Percentiles rank a stretch among this genome's conserved stretches.
Evolutionary conservation across 106 monocot species (phyloP).

Genomic region (Phalaenopsis equestris): DNA sequence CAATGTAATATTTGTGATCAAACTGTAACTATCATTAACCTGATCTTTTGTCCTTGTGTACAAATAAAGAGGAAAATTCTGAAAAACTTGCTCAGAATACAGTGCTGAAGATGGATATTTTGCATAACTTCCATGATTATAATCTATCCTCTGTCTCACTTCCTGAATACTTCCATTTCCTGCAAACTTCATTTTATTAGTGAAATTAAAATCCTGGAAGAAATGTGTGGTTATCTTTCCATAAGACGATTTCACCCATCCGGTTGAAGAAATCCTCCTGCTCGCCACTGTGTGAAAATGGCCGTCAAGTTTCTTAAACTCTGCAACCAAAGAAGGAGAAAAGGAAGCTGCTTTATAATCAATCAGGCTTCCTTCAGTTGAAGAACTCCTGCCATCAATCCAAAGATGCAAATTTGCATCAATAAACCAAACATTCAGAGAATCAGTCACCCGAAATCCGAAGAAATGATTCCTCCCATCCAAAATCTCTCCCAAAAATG

Average conservation of each 20-base stretch:
- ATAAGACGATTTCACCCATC: slow-evolving; percentile 80
- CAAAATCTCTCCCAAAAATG: slow-evolving; percentile 65
- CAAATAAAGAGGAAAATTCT: slow-evolving; percentile 57
- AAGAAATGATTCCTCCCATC: slow-evolving; percentile 71
- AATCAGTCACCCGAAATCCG: slow-evolving; percentile 64
- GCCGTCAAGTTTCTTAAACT: slow-evolving; percentile 63
- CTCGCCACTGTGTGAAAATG: slow-evolving; percentile 36
- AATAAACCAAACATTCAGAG: slow-evolving; percentile 64
- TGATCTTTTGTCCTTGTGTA: slow-evolving; percentile 27
- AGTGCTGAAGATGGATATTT: slow-evolving; percentile 32
- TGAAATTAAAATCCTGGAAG: slow-evolving; percentile 44
- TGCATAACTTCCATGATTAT: slow-evolving; percentile 26
- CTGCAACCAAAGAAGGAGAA: slow-evolving; percentile 17
- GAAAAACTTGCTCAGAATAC: slow-evolving; percentile 44
- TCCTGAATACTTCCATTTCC: slow-evolving; percentile 46
- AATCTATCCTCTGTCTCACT: slow-evolving; percentile 71
- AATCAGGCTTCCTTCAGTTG: slow-evolving; percentile 46
- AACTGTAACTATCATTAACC: slow-evolving; percentile 25
- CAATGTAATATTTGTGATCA: slow-evolving; percentile 34
- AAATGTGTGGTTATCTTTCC: slow-evolving; percentile 79
- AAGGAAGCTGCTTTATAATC: slow-evolving; percentile 29
- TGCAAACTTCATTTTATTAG: slow-evolving; percentile 42
- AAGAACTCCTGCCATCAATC: slow-evolving; percentile 49
- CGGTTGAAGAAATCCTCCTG: slow-evolving; percentile 47
- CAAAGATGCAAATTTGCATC: slow-evolving; percentile 95